These are phyloP conservation scores for Cercospora brassicicola DNA, from an alignment of 2,329 filamentous ascomycete genomes.

Conservation along the genomic window DNA sequence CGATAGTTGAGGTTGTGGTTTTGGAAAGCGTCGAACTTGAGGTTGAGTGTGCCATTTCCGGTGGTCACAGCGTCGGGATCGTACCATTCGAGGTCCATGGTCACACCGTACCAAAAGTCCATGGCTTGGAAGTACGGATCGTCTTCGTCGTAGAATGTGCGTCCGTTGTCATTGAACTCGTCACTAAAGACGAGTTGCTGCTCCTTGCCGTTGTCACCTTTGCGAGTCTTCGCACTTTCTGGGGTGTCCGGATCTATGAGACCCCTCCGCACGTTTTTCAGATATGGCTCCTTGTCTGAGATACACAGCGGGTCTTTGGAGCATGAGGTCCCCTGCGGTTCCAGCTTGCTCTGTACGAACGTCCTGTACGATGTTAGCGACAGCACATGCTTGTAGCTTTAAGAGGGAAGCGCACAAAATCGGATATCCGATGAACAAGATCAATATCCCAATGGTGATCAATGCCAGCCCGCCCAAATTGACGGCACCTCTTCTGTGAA, in stretches of 20 bases:
- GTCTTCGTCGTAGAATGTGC: conserved; percentile 70
- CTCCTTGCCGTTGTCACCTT: conserved; percentile 58
- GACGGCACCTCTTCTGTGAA: conserved; percentile 61
- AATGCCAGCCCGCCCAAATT: conserved; percentile 65
- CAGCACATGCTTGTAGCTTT: not conserved
- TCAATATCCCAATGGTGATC: conserved; percentile 61
- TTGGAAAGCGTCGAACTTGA: conserved; percentile 64
- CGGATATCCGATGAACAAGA: conserved; percentile 69
- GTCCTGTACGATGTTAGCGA: conserved; percentile 48
- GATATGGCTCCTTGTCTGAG: conserved; percentile 47
- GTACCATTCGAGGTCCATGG: conserved; percentile 61
- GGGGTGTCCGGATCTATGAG: conserved; percentile 71
- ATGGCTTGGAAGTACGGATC: conserved; percentile 68
- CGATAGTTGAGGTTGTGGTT: conserved; percentile 59
- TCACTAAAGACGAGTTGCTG: conserved; percentile 68
- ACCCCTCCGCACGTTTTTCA: conserved; percentile 61
- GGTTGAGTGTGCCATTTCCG: conserved; percentile 46
- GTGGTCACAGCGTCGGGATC: conserved; percentile 48
- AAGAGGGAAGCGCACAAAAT: conserved; percentile 56
- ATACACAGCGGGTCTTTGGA: conserved; percentile 52
- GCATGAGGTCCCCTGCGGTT: conserved; percentile 42
- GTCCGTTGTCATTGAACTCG: conserved; percentile 66
- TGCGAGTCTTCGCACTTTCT: conserved; percentile 56
- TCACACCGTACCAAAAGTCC: conserved; percentile 72
- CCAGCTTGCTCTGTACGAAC: conserved; percentile 53